These are phyloP conservation scores for Marasmius sp. DNA, from an alignment of 1,284 basidiomycete genomes.

Conservation along the genomic window DNA sequence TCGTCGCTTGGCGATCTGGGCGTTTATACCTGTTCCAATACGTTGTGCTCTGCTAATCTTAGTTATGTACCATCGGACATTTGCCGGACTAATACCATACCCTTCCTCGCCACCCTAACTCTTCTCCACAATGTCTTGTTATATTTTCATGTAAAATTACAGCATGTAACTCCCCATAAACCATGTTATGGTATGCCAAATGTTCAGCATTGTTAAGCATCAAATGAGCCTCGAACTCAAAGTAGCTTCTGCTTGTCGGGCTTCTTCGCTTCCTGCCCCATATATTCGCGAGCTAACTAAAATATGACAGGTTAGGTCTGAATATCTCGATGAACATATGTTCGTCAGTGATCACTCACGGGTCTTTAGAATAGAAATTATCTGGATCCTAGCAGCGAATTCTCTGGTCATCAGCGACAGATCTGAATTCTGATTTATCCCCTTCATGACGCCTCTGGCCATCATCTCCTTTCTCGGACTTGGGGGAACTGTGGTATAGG, in stretches of 20 bases:
- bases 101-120: neutral
- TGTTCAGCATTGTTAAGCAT: neutral
- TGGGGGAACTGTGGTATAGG: constrained; percentile 26
- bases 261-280: constrained; percentile 46
- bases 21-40: neutral
- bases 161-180: constrained; percentile 1
- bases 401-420: constrained; percentile 47
- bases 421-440: constrained; percentile 46
- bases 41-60: neutral
- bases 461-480: constrained; percentile 36
- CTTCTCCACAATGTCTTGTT: neutral
- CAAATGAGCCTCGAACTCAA: constrained; percentile 51
- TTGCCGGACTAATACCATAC: neutral
- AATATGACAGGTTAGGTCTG: constrained; percentile 11
- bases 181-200: neutral
- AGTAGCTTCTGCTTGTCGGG: constrained; percentile 43
- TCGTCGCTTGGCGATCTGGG: neutral
- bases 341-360: constrained; percentile 29
- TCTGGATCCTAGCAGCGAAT: constrained; percentile 49
- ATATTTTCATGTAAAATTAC: constrained; percentile 3
- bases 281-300: constrained; percentile 47
- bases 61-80: neutral
- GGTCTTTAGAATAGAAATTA: constrained; percentile 48
- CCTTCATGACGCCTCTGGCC: constrained; percentile 45
- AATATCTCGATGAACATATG: constrained; percentile 12